These are phyloP conservation scores for Colletotrichum karsti DNA, from an alignment of 2,329 filamentous ascomycete species.

Conservation along the genomic window DNA sequence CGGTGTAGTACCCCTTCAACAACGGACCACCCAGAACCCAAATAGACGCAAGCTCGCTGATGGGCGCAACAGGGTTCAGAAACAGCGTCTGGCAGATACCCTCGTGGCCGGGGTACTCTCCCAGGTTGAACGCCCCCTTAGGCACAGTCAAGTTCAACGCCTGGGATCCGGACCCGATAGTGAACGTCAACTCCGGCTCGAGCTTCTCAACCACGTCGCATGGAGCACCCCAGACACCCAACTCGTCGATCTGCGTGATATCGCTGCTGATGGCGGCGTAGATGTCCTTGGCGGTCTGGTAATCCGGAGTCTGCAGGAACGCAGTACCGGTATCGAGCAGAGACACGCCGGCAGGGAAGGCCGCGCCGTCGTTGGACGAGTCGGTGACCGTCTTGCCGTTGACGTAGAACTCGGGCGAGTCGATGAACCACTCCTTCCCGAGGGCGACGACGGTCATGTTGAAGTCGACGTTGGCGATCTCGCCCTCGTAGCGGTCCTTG, in stretches of 20 bases:
- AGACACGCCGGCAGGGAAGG: not conserved
- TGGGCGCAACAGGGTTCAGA: not conserved
- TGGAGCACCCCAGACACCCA: constrained; percentile 42
- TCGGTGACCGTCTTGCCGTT: constrained; percentile 30
- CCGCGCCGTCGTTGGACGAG: constrained; percentile 24
- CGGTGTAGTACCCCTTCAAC: not conserved
- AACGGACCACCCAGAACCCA: not conserved
- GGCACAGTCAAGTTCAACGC: constrained; percentile 39
- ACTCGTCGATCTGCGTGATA: constrained; percentile 39
- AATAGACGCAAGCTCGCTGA: not conserved
- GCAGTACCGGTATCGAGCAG: constrained; percentile 43
- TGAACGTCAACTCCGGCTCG: constrained; percentile 39
- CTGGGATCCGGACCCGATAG: constrained; percentile 33
- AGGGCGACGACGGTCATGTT: constrained; percentile 29
- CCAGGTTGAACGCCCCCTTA: constrained; percentile 40
- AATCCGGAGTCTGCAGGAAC: constrained; percentile 40
- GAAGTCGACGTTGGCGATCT: constrained; percentile 35
- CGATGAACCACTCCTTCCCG: constrained; percentile 35
- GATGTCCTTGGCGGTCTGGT: constrained; percentile 35
- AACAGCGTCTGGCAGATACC: not conserved
- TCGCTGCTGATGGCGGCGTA: constrained; percentile 40
- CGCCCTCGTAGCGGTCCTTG: constrained; percentile 36
- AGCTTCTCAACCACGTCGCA: constrained; percentile 39
- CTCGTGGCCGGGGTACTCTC: constrained; percentile 33
- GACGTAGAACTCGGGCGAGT: constrained; percentile 36